These are phyloP conservation scores for Neurospora sp. DNA, from an alignment of 495 filamentous ascomycete species.

Conservation along the genomic window DNA sequence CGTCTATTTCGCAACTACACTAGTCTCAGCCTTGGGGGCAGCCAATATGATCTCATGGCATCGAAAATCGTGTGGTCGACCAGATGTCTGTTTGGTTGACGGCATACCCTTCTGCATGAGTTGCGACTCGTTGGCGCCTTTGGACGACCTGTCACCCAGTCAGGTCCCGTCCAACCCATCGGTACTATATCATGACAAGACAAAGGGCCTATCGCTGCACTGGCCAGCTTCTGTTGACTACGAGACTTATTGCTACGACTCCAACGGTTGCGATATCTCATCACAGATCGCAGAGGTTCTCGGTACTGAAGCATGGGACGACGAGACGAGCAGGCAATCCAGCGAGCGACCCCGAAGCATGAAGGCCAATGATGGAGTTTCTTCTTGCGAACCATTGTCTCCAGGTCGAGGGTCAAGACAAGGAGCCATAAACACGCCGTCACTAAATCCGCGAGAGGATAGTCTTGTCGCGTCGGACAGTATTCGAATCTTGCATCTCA, in stretches of 20 bases:
- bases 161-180: constrained; percentile 6
- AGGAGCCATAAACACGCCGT: too few relatives aligned
- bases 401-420: too few relatives aligned
- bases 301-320: neutral
- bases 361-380: neutral
- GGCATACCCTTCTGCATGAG: constrained; percentile 11
- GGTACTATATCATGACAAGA: constrained; percentile 1
- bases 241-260: neutral
- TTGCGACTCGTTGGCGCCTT: constrained; percentile 9
- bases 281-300: neutral
- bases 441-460: too few relatives aligned
- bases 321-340: neutral
- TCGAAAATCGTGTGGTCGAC: constrained; percentile 6
- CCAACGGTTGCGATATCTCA: neutral
- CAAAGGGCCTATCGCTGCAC: neutral
- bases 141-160: constrained; percentile 4
- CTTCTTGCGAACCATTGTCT: neutral
- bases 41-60: constrained; percentile 9
- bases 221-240: neutral
- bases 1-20: neutral
- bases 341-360: neutral
- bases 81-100: constrained; percentile 8
- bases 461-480: neutral
- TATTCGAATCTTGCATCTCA: constrained; percentile 12
- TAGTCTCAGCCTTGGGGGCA: neutral